phyloP scores from a whole-genome alignment of 192 early-diverging fungal genomes.

The Podila horticola region DNA sequence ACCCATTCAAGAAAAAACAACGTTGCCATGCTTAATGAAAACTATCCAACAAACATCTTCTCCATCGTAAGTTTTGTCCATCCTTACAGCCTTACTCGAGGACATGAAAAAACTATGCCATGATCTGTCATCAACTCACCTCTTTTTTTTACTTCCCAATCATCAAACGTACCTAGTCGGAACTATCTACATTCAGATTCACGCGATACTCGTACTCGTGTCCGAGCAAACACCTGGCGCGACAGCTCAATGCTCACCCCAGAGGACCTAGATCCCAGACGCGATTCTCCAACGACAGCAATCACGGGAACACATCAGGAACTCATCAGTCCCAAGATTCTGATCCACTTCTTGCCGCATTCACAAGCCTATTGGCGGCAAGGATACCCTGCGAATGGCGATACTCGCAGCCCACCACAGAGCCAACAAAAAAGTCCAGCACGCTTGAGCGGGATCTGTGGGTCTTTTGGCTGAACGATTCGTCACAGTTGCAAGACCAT shows the following conservation, averaged over 20 bases:
- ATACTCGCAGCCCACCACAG: constrained; percentile 2
- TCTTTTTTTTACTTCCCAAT: background rate
- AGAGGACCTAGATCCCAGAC: constrained; percentile 7
- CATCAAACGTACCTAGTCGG: constrained; percentile 22
- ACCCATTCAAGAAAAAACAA: background rate
- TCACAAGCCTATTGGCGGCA: constrained; percentile 30
- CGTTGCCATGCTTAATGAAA: background rate
- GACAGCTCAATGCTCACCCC: constrained; percentile 24
- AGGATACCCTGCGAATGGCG: constrained; percentile 48
- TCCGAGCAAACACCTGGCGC: constrained; percentile 23
- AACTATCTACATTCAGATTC: constrained; percentile 48
- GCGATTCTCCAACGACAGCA: constrained; percentile 1
- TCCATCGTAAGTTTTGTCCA: background rate
- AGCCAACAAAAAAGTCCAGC: constrained; percentile 5
- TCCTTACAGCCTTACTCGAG: background rate
- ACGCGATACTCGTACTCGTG: constrained; percentile 44
- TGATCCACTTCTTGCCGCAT: constrained; percentile 32
- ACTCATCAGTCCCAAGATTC: constrained; percentile 14
- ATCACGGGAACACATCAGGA: background rate
- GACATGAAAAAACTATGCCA: background rate
- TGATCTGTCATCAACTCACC: background rate
- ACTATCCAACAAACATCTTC: constrained; percentile 2
- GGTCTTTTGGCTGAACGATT: constrained; percentile 49
- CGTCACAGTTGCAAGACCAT: constrained; percentile 30
- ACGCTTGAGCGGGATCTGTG: constrained; percentile 26